phyloP scores from a whole-genome alignment of 2,329 filamentous ascomycete genomes.

The Fusarium gaditjirri region DNA sequence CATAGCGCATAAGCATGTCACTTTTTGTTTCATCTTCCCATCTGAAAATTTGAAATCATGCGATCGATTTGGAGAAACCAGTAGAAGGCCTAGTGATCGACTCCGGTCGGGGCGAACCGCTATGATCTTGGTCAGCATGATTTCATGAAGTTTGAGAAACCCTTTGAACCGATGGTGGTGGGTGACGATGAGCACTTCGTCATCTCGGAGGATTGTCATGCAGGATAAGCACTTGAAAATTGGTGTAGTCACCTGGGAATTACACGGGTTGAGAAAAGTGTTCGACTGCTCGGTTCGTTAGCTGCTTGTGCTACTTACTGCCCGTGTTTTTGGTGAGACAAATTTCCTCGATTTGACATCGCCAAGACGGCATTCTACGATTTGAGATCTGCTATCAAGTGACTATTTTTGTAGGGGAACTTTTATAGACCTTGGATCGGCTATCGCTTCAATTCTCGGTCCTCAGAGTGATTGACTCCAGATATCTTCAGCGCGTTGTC shows the following conservation, averaged over 20 bases:
- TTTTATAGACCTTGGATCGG: neutral
- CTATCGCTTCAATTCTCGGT: neutral
- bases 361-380: neutral
- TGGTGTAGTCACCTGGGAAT: neutral
- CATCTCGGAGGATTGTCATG: neutral
- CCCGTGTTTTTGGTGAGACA: neutral
- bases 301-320: neutral
- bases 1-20: conserved; percentile 3
- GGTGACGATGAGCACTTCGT: neutral
- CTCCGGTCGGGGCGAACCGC: neutral
- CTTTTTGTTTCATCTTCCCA: neutral
- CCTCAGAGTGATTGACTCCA: neutral
- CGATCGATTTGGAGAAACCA: conserved; percentile 4
- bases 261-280: neutral
- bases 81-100: conserved; percentile 2
- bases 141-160: conserved; percentile 8
- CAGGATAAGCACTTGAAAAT: neutral
- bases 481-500: neutral
- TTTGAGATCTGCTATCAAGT: neutral
- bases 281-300: neutral
- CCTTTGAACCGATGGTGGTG: conserved; percentile 6
- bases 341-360: neutral
- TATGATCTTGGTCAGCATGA: conserved; percentile 20
- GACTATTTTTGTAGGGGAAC: neutral
- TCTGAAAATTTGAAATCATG: conserved; percentile 17